Conservation (phyloP, 495 filamentous ascomycete genomes). For the Podospora australis region DNA sequence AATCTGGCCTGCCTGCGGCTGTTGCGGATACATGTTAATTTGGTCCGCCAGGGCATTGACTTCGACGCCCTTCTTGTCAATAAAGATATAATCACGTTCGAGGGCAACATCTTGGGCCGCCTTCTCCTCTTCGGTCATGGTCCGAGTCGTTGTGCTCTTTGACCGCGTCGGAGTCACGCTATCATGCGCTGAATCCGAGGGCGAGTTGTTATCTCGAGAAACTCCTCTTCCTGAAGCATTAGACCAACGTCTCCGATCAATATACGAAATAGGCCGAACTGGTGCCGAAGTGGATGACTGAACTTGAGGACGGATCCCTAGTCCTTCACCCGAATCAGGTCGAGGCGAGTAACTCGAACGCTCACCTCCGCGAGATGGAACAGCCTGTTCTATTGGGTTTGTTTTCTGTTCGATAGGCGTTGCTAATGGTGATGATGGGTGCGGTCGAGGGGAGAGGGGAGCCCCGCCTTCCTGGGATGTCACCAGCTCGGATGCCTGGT, state of each 20-base stretch:
- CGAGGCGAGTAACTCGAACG: slow-evolving; percentile 28
- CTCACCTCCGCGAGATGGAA: slow-evolving; percentile 8
- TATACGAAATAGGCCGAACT: slow-evolving; percentile 23
- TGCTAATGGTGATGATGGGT: slow-evolving; percentile 32
- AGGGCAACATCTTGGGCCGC: slow-evolving; percentile 84
- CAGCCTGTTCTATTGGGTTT: slow-evolving; percentile 21
- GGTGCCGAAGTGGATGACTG: slow-evolving; percentile 37
- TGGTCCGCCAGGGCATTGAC: slow-evolving; percentile 97
- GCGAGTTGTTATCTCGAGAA: no score
- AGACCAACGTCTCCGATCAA: no score
- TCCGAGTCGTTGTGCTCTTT: slow-evolving; percentile 27
- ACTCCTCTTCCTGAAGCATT: no score
- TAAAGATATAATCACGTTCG: slow-evolving; percentile 88
- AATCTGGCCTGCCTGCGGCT: slow-evolving; percentile 42
- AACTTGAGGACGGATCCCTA: slow-evolving; percentile 39
- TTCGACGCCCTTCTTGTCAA: slow-evolving; percentile 90
- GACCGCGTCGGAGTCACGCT: slow-evolving; percentile 1
- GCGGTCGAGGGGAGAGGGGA: slow-evolving; percentile 32
- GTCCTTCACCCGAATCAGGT: slow-evolving; percentile 34
- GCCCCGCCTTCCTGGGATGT: slow-evolving; percentile 18
- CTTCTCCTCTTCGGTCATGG: slow-evolving; percentile 56
- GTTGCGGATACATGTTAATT: slow-evolving; percentile 65
- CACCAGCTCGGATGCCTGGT: slow-evolving; percentile 26
- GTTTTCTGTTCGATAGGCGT: slow-evolving; percentile 32
- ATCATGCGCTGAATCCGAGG: slow-evolving; percentile 18